Conservation (phyloP, 2,329 filamentous ascomycete species). For the Gyromitra esculenta region DNA sequence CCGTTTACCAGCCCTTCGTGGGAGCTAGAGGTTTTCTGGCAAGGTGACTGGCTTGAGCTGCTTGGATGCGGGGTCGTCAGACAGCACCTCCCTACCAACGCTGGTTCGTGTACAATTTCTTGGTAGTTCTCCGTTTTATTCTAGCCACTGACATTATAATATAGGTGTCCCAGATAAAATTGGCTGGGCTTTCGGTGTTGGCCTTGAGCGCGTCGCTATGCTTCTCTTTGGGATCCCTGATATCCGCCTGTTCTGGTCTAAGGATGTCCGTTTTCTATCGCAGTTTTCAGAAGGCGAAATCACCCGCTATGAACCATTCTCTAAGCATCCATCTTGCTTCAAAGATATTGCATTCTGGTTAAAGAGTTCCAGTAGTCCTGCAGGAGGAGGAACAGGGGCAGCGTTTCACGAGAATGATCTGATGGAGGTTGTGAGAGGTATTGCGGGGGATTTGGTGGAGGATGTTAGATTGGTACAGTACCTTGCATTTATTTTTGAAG, state of each 20-base stretch:
- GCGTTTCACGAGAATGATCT: conserved; percentile 92
- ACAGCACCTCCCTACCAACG: conserved; percentile 81
- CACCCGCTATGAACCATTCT: conserved; percentile 82
- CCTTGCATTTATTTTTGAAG: not conserved
- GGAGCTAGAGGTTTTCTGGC: conserved; percentile 96
- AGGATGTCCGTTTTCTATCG: conserved; percentile 81
- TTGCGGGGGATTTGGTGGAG: conserved; percentile 85
- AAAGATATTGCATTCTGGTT: conserved; percentile 98
- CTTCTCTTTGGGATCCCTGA: conserved; percentile 95
- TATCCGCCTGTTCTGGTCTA: conserved; percentile 95
- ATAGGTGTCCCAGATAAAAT: conserved; percentile 64
- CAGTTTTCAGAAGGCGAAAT: conserved; percentile 74
- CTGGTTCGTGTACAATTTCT: conserved; percentile 70
- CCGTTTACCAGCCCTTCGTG: conserved; percentile 95
- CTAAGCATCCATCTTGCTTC: conserved; percentile 86
- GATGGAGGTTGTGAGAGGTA: conserved; percentile 90
- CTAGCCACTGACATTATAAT: not conserved
- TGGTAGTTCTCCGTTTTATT: not conserved
- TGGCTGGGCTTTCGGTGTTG: conserved; percentile 95
- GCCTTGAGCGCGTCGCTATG: conserved; percentile 96
- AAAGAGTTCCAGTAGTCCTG: conserved; percentile 59
- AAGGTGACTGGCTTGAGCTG: conserved; percentile 93
- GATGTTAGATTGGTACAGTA: conserved; percentile 75
- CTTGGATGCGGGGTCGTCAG: conserved; percentile 91
- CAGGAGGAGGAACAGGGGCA: conserved; percentile 60